Evolutionary conservation across 2,329 filamentous ascomycete genomes (phyloP).

Genomic region (Arthrobotrys pseudoclavata): DNA sequence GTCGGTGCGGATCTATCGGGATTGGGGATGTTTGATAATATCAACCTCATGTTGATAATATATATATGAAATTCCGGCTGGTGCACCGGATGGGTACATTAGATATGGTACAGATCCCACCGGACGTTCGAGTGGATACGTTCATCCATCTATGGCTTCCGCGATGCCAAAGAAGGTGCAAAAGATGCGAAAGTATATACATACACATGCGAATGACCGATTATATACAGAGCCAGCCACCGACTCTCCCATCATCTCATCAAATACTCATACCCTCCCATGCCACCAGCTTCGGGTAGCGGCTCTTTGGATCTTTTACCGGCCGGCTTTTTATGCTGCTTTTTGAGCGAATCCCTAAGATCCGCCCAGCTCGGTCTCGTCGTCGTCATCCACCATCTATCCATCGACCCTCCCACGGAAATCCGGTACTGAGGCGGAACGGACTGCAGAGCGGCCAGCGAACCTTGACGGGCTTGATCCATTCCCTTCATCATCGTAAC

Average conservation of each 20-base stretch:
- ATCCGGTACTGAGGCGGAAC: neutral
- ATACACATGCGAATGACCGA: neutral
- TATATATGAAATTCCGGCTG: neutral
- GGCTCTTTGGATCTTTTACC: neutral
- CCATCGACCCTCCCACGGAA: neutral
- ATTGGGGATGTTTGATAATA: neutral
- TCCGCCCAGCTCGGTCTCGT: neutral
- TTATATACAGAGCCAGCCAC: neutral
- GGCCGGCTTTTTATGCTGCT: neutral
- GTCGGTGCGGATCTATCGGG: neutral
- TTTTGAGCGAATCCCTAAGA: neutral
- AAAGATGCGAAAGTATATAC: neutral
- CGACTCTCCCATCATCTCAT: neutral
- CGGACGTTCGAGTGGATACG: neutral
- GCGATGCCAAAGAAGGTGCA: neutral
- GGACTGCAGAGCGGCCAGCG: neutral
- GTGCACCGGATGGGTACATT: neutral
- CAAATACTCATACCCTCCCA: constrained; percentile 19
- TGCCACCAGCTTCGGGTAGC: neutral
- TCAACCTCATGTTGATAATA: neutral
- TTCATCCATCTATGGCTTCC: neutral
- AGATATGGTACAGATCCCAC: neutral
- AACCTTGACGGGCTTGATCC: neutral
- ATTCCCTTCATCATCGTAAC: neutral
- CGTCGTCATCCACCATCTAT: neutral